Percentiles rank a stretch among this genome's conserved stretches.
Evolutionary conservation across 441 rosid species (phyloP).

Genomic region (Gossypium aridum): DNA sequence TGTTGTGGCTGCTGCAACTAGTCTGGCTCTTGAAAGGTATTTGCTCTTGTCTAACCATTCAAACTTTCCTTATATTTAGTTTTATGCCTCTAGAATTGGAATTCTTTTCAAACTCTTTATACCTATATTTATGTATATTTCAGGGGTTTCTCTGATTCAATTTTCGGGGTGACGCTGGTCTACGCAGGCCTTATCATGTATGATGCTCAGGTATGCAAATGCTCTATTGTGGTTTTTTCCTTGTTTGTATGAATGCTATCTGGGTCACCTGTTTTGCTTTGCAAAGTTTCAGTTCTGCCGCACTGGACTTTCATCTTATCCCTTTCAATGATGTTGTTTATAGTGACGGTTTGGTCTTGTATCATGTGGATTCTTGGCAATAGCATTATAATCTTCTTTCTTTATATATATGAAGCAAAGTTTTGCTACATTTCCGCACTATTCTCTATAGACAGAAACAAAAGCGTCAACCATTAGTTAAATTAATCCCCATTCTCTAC

Average conservation of each 20-base stretch:
- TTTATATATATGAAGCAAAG: no score
- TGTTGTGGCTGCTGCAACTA: slow-evolving; percentile 79
- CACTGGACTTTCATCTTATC: neutral
- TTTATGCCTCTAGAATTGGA: neutral
- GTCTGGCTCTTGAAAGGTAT: slow-evolving; percentile 80
- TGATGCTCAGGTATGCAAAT: slow-evolving; percentile 63
- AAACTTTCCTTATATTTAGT: neutral
- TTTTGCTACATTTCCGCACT: no score
- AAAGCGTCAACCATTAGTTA: no score
- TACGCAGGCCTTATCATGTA: slow-evolving; percentile 85
- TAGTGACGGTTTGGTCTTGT: neutral
- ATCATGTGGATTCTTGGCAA: neutral
- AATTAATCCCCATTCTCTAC: no score
- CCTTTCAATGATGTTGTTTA: neutral
- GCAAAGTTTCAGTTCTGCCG: neutral
- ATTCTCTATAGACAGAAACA: no score
- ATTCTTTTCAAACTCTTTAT: neutral
- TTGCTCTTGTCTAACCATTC: neutral
- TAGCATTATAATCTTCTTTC: neutral
- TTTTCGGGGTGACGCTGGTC: slow-evolving; percentile 65
- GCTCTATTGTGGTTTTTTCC: neutral
- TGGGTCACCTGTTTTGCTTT: neutral
- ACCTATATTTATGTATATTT: neutral
- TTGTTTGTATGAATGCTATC: neutral
- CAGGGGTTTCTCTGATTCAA: slow-evolving; percentile 85